Evolutionary conservation across 768 basidiomycete species (phyloP), one percentile per base, ranked within the genome.

Genomic region (Amanita pallidorosea): DNA sequence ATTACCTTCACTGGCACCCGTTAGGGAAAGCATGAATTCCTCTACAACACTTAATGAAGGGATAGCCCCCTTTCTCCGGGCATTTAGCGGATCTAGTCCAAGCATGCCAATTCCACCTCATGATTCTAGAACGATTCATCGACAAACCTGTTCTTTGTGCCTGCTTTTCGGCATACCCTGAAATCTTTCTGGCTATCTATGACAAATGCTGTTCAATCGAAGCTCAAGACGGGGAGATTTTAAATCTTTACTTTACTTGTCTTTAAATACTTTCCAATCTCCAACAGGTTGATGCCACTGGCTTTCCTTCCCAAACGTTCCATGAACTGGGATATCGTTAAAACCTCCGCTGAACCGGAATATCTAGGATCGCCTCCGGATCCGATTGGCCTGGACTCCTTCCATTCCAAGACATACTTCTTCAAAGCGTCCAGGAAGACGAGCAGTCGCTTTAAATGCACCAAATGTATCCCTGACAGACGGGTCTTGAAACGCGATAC

Each of bases 1-100:
- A 47, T 63, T 45, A 84, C 87, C 88, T 54, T 89, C 84, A 59
- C 80, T 83, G 1, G 84, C 74, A 50, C 83, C 80, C 1, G 85
- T 84, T n/a, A 97, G 68, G 0, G 88, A 80, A 2, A 80, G 51
- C 65, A 89, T 65, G 58, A 96, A 88, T 36, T 81, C 71, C 64
- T 96, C 90, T 9, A 96, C 81, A 1, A 71, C 66, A 61, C 89
- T 86, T 33, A 97, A 66, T 4, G 92, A 87, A 1, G 91, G 83
- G 12, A 87, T 78, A 9, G 77, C 69, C 18, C 71, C 72, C 23
- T 61, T 65, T 46, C 61, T 57, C 49, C 56, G 49, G 35, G 54
- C 49, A 35, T 65, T 58, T 8, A 43, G 27, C 48, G 45, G 27
- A 11, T 9, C 45, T 17, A 9, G 35, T 18, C 42, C 51, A 35